Evolutionary conservation across 106 monocot genomes (phyloP), one percentile per base, ranked within the genome.

Genomic region (Acorus calamus): DNA sequence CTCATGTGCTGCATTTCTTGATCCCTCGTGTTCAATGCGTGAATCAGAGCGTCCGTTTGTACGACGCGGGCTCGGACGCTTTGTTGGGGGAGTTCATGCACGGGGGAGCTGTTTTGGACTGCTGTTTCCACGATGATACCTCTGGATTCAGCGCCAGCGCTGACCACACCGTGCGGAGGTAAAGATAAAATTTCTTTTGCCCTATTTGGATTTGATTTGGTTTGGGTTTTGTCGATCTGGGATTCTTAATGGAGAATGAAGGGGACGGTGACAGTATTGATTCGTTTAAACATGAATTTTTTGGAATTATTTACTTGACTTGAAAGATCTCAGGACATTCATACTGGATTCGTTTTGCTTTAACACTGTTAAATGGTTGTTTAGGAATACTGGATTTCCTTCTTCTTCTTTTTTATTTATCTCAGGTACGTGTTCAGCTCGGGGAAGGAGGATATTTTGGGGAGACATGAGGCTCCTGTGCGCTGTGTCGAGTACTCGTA

Each of bases 111-210:
- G 94, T 96, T 7, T 87, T 96, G 1, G 94, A 96, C 72, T 91
- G 94, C 78, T 96, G 90, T 76, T 96, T 96, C 77, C 94, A 96
- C n/a, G 94, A 91, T 48, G 94, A 96, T 46, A 82, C 87, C 2
- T 96, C 91, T 3, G 96, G 90, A 63, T 96, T 96, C 63, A 91
- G 91, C 54, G 96, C 87, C 2, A 45, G 85, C 44, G 75, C 85
- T 0, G 96, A 96, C 68, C 61, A 70, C 73, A 80, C 68, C 7
- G 96, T 96, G 14, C 79, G 96, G 56, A 91, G 91, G 96, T 96
- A 59, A 44, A 28, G 56, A 10, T 53, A 9, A 64, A 8, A 10
- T 54, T 11, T 10, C 11, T 55, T 10, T 55, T 13, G 13, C 8
- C 55, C 11, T 11, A 55, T 2, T 28, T 28, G 28, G 28, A 28